Percentiles rank a stretch among this genome's conserved stretches.
phyloP scores from a whole-genome alignment of 352 stramenopile genomes.

The Pythium sukuiense region DNA sequence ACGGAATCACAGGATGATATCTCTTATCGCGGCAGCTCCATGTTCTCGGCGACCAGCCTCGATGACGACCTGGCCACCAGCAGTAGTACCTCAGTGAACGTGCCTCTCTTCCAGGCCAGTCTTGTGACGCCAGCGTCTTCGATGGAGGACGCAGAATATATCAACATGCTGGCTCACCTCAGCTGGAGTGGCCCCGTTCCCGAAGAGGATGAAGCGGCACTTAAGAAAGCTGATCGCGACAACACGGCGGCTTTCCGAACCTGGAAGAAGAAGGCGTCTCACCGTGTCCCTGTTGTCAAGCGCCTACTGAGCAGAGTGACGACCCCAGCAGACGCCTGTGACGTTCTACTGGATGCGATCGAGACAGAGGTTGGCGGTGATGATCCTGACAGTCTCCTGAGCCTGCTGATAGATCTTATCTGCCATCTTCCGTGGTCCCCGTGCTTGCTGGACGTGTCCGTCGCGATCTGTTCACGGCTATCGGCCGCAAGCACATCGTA shows the following conservation, averaged over 20 bases:
- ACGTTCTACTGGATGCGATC: neutral
- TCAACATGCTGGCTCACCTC: neutral
- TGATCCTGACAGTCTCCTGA: no score
- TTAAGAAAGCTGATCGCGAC: slow-evolving; percentile 3
- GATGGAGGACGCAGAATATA: neutral
- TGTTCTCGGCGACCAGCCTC: no score
- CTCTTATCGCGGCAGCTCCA: no score
- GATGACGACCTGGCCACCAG: no score
- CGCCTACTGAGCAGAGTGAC: neutral
- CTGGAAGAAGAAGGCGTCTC: neutral
- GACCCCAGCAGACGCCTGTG: neutral
- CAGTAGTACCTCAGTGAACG: no score
- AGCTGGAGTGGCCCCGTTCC: neutral
- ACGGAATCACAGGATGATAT: neutral
- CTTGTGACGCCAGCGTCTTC: neutral
- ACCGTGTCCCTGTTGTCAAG: neutral
- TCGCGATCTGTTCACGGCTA: neutral
- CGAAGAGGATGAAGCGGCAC: neutral
- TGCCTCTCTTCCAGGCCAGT: slow-evolving; percentile 10
- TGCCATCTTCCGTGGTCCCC: neutral
- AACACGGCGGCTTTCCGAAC: neutral
- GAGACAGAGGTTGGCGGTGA: no score
- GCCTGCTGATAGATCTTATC: neutral
- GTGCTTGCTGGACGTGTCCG: neutral
- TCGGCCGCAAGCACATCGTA: neutral